A percentile compares a stretch with the other conserved stretches of the same genome.
Evolutionary conservation across 2,329 filamentous ascomycete species (phyloP).

Genomic region (Delphinella strobiligena): DNA sequence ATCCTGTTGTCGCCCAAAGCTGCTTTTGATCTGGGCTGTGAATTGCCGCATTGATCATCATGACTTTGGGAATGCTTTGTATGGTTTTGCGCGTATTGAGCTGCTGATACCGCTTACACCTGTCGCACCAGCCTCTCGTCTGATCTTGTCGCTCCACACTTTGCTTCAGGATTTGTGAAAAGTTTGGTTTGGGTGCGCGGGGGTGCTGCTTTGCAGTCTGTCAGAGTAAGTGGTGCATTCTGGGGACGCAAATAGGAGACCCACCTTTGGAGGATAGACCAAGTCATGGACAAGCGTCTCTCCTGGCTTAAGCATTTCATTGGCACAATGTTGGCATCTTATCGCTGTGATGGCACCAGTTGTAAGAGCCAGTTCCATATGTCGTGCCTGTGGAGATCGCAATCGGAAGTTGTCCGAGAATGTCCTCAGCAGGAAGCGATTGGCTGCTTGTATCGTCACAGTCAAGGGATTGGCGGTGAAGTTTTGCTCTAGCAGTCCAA

Average conservation of each 20-base stretch:
- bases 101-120: slow-evolving; percentile 82
- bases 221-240: not conserved
- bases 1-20: slow-evolving; percentile 80
- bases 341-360: slow-evolving; percentile 64
- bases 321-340: slow-evolving; percentile 74
- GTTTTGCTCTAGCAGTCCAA: slow-evolving; percentile 79
- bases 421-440: slow-evolving; percentile 73
- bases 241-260: slow-evolving; percentile 3
- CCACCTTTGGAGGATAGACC: slow-evolving; percentile 55
- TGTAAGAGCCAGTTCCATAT: slow-evolving; percentile 62
- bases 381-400: slow-evolving; percentile 47
- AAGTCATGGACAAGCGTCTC: slow-evolving; percentile 77
- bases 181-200: slow-evolving; percentile 43
- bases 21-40: slow-evolving; percentile 62
- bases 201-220: slow-evolving; percentile 28
- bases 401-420: slow-evolving; percentile 57
- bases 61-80: slow-evolving; percentile 66
- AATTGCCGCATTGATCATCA: slow-evolving; percentile 74
- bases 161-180: slow-evolving; percentile 83
- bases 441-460: slow-evolving; percentile 73
- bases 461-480: slow-evolving; percentile 60
- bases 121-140: slow-evolving; percentile 84
- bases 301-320: slow-evolving; percentile 70
- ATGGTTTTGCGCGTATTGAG: slow-evolving; percentile 77
- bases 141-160: slow-evolving; percentile 84